A percentile compares a stretch with the other conserved stretches of the same genome.
Conservation (phyloP, 2,329 filamentous ascomycete genomes). For the Colletotrichum sp. region DNA sequence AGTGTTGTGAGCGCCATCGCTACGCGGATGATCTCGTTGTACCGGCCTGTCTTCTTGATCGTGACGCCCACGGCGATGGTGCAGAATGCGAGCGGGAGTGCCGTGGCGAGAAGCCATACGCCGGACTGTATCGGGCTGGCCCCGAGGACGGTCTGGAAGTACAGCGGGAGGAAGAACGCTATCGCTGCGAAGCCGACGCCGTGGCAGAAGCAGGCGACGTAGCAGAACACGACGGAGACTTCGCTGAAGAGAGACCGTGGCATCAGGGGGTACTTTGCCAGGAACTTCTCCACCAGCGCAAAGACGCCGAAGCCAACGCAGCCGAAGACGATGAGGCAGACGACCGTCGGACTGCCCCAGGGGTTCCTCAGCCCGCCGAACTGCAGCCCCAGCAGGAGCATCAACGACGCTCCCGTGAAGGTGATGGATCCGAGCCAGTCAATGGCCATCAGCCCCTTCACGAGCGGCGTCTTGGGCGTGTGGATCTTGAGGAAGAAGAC, state of each 20-base stretch:
- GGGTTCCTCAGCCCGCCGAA: constrained; percentile 79
- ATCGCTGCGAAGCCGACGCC: constrained; percentile 79
- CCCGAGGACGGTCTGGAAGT: constrained; percentile 79
- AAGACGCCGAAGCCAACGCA: constrained; percentile 68
- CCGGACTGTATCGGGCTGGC: constrained; percentile 74
- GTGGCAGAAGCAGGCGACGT: constrained; percentile 73
- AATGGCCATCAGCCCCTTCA: constrained; percentile 65
- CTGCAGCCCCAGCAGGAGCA: constrained; percentile 86
- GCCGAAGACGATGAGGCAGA: constrained; percentile 81
- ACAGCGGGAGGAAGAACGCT: constrained; percentile 82
- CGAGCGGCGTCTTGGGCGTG: constrained; percentile 64
- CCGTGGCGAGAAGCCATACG: constrained; percentile 75
- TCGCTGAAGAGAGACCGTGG: constrained; percentile 74
- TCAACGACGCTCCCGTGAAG: constrained; percentile 79
- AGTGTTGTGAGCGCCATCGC: constrained; percentile 66
- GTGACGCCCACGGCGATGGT: constrained; percentile 62
- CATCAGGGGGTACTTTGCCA: constrained; percentile 80
- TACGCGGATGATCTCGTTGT: constrained; percentile 63
- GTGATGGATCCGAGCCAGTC: constrained; percentile 61
- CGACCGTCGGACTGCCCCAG: constrained; percentile 76
- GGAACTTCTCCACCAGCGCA: constrained; percentile 72
- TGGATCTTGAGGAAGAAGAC: constrained; percentile 71
- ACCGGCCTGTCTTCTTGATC: constrained; percentile 70
- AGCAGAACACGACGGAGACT: constrained; percentile 68
- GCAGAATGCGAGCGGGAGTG: constrained; percentile 68